phyloP scores from a whole-genome alignment of 345 rosid species.

The Adansonia digitata region DNA sequence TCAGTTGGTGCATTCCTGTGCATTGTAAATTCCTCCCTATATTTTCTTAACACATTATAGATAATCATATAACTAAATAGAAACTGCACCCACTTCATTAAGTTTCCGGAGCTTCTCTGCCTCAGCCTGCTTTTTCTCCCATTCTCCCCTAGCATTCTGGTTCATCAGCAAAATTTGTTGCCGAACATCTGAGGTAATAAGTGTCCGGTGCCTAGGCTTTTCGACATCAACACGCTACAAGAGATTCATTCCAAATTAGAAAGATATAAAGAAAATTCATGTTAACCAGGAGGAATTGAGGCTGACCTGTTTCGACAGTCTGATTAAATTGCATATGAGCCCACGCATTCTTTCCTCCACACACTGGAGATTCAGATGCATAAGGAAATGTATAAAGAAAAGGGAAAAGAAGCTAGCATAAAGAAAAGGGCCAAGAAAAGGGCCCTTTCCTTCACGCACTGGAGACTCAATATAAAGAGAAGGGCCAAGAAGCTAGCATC shows the following conservation, averaged over 20 bases:
- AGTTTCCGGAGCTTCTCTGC: slow-evolving; percentile 82
- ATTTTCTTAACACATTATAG: background rate
- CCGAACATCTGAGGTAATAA: slow-evolving; percentile 70
- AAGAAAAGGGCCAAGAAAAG: slow-evolving; percentile 20
- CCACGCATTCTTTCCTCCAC: slow-evolving; percentile 97
- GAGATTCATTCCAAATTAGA: slow-evolving; percentile 23
- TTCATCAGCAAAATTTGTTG: slow-evolving; percentile 72
- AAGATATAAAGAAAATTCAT: slow-evolving; percentile 9
- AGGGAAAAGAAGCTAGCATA: slow-evolving; percentile 25
- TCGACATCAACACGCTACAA: slow-evolving; percentile 76
- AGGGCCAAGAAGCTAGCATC: slow-evolving; percentile 31
- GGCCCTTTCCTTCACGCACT: slow-evolving; percentile 98
- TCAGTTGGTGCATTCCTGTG: background rate
- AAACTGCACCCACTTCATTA: slow-evolving; percentile 48
- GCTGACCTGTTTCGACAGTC: slow-evolving; percentile 83
- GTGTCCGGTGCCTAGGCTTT: slow-evolving; percentile 73
- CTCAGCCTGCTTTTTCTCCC: slow-evolving; percentile 89
- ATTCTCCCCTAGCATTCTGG: slow-evolving; percentile 70
- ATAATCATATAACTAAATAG: slow-evolving; percentile 2
- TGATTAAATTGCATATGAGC: slow-evolving; percentile 63
- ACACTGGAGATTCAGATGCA: slow-evolving; percentile 41
- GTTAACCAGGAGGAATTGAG: slow-evolving; percentile 4
- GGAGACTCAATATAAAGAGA: slow-evolving; percentile 12
- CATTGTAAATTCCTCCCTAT: background rate
- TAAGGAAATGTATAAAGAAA: slow-evolving; percentile 25